Base-by-base conservation (phyloP, 495 filamentous ascomycete genomes). In the Symbiotaphrina buchneri region DNA sequence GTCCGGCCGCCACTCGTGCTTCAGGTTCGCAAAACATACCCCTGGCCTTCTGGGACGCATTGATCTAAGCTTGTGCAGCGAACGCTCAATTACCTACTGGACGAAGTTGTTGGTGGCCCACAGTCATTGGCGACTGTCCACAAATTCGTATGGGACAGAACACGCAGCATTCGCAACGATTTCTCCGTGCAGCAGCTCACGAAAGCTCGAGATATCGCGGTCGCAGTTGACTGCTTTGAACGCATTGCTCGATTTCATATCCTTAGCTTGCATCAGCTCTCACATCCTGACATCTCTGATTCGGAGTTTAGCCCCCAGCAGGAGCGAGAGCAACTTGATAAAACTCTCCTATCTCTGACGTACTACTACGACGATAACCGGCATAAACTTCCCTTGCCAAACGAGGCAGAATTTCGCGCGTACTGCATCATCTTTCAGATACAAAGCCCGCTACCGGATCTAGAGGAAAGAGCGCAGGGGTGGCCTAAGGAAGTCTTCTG, bases 101-200 rank as follows among this genome's bases (percentile, higher is more conserved):
- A 75, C 28, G 59, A 76, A 35, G 58, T 99, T 6, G 46, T 92
- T 23, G 59, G 61, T 28, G 59, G 68, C 3, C 54, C 68, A 13
- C 60, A 71, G 32, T 55, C 65, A 21, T 57, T 93, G 4, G 62
- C 68, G 0, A 45, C 61, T 3, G 65, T 78, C 23, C 83, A 94
- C 46, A 73, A 74, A 42, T 95, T 87, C 38, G 63, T 95, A 11
- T 93, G 90, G 80, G 85, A 95, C 48, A 68, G 90, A 14, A 92
- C 85, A 14, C 59, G 90, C 34, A 81, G 78, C 5, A 74, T 99
- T 35, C 69, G 90, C 18, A 85, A 87, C 38, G 90, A 99, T 46
- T 90, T 94, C 41, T 84, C 82, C 1, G 79, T 92, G 31, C 82
- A 93, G 41, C 71, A 78, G 40, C 57, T 82, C 20, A 65, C 70